Evolutionary conservation across 129 eudicot species (phyloP).

Genomic region (Lactuca saligna): DNA sequence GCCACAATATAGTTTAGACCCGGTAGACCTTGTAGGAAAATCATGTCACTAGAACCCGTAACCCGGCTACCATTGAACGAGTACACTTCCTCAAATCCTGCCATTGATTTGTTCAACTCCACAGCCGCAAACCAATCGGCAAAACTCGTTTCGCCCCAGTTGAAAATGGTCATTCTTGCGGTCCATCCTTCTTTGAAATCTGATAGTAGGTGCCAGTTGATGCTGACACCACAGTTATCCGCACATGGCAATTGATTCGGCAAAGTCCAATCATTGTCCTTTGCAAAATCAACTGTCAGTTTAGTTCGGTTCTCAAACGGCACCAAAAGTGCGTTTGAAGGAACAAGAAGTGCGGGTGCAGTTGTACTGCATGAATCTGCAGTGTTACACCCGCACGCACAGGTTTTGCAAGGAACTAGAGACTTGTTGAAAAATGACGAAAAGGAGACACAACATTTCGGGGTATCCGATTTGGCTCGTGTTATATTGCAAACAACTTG

Average conservation of each 20-base stretch:
- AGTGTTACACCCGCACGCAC: slow-evolving; percentile 67
- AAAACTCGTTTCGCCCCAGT: slow-evolving; percentile 57
- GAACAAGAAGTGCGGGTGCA: slow-evolving; percentile 52
- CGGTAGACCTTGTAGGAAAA: slow-evolving; percentile 53
- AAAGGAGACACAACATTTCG: slow-evolving; percentile 71
- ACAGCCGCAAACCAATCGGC: slow-evolving; percentile 63
- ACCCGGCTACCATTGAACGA: slow-evolving; percentile 54
- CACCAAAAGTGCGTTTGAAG: slow-evolving; percentile 48
- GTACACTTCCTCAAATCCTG: slow-evolving; percentile 53
- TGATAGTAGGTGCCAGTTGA: slow-evolving; percentile 67
- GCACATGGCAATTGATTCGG: slow-evolving; percentile 63
- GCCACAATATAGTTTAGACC: slow-evolving; percentile 46
- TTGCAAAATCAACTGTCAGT: slow-evolving; percentile 18
- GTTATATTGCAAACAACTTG: slow-evolving; percentile 62
- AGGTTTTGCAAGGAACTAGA: slow-evolving; percentile 60
- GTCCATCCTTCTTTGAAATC: slow-evolving; percentile 65
- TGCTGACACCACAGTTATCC: slow-evolving; percentile 69
- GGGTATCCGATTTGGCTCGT: slow-evolving; percentile 16
- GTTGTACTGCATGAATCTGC: slow-evolving; percentile 43
- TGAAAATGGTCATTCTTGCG: slow-evolving; percentile 69
- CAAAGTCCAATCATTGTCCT: slow-evolving; percentile 19
- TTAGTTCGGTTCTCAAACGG: slow-evolving; percentile 63
- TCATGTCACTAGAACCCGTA: slow-evolving; percentile 21
- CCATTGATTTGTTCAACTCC: slow-evolving; percentile 40
- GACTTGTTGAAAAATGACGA: slow-evolving; percentile 59